A percentile compares a stretch with the other conserved stretches of the same genome.
Evolutionary conservation across 2,329 filamentous ascomycete species (phyloP).

Genomic region (Colletotrichum karsti): DNA sequence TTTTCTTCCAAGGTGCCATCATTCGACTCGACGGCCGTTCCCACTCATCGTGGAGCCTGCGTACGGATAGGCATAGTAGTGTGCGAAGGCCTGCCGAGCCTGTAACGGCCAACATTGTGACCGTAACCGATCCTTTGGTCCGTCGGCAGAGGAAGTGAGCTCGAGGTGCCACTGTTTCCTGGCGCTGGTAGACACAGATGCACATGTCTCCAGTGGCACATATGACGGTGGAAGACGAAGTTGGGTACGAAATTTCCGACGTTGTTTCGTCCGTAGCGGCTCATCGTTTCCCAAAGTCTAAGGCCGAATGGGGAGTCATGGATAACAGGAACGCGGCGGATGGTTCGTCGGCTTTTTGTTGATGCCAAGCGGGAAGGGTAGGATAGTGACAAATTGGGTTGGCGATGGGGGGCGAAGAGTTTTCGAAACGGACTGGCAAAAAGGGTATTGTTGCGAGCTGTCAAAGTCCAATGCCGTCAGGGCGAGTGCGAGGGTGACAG

Average conservation of each 20-base stretch:
- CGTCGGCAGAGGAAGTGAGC: neutral
- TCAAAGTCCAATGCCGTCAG: conserved; percentile 1
- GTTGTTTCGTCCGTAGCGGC: too few species aligned
- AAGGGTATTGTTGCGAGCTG: conserved; percentile 19
- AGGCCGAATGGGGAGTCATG: neutral
- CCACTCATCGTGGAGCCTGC: neutral
- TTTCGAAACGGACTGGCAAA: conserved; percentile 11
- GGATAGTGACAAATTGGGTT: neutral
- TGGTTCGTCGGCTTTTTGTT: neutral
- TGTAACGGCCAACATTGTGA: neutral
- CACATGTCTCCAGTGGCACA: too few species aligned
- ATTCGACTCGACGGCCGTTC: conserved; percentile 8
- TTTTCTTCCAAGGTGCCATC: conserved; percentile 6
- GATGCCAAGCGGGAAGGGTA: conserved; percentile 13
- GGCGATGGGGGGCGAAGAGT: neutral
- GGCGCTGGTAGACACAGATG: neutral
- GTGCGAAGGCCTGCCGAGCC: neutral
- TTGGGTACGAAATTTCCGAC: too few species aligned
- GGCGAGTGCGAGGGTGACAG: neutral
- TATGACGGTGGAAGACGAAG: too few species aligned
- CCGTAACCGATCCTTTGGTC: neutral
- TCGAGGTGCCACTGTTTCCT: neutral
- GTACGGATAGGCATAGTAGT: too few species aligned
- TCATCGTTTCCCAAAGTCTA: neutral
- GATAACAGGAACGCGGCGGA: neutral